Conservation (phyloP, 495 filamentous ascomycete species). For the Trichocladium uniseriatum region DNA sequence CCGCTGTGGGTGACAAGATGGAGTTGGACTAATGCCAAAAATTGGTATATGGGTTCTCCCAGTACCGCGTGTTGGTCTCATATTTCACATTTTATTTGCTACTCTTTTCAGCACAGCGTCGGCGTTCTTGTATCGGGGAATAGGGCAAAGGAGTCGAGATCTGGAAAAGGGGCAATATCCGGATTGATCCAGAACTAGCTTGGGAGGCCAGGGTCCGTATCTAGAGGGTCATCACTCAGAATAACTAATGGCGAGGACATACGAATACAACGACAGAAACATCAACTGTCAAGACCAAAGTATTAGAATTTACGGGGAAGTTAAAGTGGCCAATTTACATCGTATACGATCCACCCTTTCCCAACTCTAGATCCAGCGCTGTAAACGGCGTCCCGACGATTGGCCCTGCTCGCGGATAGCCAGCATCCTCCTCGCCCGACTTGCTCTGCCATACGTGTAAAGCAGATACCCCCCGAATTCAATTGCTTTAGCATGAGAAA, state of each 20-base stretch:
- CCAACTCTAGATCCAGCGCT: neutral
- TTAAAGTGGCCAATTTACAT: neutral
- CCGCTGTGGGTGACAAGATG: constrained; percentile 35
- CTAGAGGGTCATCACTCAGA: no score
- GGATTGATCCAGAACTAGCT: neutral
- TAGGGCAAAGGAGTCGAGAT: neutral
- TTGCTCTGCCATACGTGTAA: neutral
- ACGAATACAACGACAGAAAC: no score
- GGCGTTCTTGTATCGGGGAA: constrained; percentile 14
- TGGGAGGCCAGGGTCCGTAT: no score
- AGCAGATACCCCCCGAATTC: neutral
- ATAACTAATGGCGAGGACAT: no score
- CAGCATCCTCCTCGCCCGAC: neutral
- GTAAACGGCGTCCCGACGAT: no score
- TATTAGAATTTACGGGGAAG: no score
- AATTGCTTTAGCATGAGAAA: constrained; percentile 1
- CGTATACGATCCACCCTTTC: no score
- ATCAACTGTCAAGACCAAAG: neutral
- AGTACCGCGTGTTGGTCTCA: no score
- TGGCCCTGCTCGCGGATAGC: neutral
- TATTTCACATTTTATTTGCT: neutral
- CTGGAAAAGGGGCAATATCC: neutral
- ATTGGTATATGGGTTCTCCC: neutral
- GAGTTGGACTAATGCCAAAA: constrained; percentile 29
- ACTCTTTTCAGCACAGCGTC: constrained; percentile 17